Conservation (phyloP, 345 rosid genomes). For the Hypericum perforatum region DNA sequence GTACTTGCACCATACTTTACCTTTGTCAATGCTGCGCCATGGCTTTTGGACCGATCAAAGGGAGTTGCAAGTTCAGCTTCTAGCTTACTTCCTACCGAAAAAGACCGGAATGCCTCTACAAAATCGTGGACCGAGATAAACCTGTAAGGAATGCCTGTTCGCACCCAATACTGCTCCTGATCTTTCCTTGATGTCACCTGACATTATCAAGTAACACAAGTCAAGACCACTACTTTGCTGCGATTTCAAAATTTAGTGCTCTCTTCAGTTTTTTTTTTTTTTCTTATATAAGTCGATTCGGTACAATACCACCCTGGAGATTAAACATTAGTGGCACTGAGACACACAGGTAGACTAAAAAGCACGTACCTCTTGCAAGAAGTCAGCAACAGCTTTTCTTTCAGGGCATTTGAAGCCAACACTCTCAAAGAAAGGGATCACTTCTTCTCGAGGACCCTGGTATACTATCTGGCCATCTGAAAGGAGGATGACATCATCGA, state of each 20-base stretch:
- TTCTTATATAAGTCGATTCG: too few species aligned
- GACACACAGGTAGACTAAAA: neutral
- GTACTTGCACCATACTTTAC: neutral
- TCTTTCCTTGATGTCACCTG: conserved; percentile 1
- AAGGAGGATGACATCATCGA: conserved; percentile 1
- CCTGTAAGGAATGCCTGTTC: neutral
- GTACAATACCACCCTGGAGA: too few species aligned
- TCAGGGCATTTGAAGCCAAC: conserved; percentile 1
- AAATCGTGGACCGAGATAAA: conserved; percentile 1
- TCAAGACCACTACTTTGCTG: too few species aligned
- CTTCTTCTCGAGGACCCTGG: conserved; percentile 1
- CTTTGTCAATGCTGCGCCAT: neutral
- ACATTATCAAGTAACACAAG: neutral
- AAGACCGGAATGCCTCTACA: neutral
- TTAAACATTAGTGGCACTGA: neutral
- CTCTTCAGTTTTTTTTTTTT: too few species aligned
- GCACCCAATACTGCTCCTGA: conserved; percentile 1
- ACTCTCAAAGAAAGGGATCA: neutral
- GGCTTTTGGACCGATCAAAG: neutral
- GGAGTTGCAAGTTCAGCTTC: neutral
- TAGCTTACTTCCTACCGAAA: neutral
- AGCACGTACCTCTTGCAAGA: neutral
- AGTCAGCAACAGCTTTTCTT: conserved; percentile 2
- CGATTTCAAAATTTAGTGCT: too few species aligned
- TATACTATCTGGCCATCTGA: conserved; percentile 2